Base-by-base conservation (phyloP, 805 yeast genomes). In the Yamadazyma sp. region DNA sequence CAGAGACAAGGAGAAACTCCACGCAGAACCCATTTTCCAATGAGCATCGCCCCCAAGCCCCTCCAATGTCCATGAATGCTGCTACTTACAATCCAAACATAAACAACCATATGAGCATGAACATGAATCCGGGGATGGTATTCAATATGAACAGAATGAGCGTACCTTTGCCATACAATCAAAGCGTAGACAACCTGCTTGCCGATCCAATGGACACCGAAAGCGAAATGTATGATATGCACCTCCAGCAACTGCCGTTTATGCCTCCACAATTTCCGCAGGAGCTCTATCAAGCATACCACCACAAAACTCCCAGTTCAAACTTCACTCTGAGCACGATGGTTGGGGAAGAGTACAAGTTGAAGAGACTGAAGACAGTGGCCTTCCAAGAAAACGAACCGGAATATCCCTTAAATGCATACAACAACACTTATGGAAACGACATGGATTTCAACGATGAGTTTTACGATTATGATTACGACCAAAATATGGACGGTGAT, bases 351-450 rank as follows among this genome's bases (percentile, higher is more conserved):
- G 38, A 31, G 10, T 28, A 32, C 11, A 38, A 36, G 24, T 16
- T 32, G 20, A 45, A 36, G 12, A 19, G 50, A 12, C 32, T 34
- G 7, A 62, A 60, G 35, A 47, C 60, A 0, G 67, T 60, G 9
- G 58, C 62, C 1, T 61, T 62, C 40, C 46, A 53, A 26, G 67
- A 62, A 10, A 30, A 28, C 4, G 62, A 57, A 27, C 59, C 63
- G 1, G 64, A 60, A 27, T 62, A 42, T 42, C 68, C 68, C 4
- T 51, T 52, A 6, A 52, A 28, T 28, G 54, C 58, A 6, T 62
- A 59, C 41, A 47, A 50, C 26, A 64, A 62, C 6, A 47, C 8
- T 12, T 16, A 31, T 5, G 42, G 34, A 7, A 20, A 37, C 3
- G 45, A 45, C 16, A 27, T 37, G 28, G 53, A 46, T 13, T 38